phyloP scores from a whole-genome alignment of 148 eudicot species.

The Simmondsia chinensis region DNA sequence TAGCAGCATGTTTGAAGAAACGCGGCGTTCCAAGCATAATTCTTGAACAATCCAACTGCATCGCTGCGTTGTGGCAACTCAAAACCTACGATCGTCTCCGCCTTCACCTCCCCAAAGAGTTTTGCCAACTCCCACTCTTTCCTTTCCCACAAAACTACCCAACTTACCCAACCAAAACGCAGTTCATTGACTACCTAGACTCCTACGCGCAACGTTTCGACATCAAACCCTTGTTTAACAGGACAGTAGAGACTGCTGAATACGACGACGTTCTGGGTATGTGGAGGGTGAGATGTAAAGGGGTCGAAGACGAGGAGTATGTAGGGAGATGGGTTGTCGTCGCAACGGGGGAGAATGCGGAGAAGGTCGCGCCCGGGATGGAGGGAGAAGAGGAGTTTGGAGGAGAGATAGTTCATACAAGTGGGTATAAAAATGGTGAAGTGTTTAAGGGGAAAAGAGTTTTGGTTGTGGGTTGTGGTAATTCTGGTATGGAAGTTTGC shows the following conservation, averaged over 20 bases:
- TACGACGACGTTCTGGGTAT: slow-evolving; percentile 40
- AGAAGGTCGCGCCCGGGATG: slow-evolving; percentile 53
- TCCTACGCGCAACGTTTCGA: slow-evolving; percentile 34
- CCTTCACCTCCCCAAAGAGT: slow-evolving; percentile 57
- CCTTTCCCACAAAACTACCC: slow-evolving; percentile 53
- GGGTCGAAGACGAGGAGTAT: slow-evolving; percentile 23
- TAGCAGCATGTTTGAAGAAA: slow-evolving; percentile 49
- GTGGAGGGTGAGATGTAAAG: slow-evolving; percentile 35
- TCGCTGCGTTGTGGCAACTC: slow-evolving; percentile 63
- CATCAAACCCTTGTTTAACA: slow-evolving; percentile 32
- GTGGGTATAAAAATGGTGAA: slow-evolving; percentile 58
- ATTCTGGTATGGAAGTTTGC: slow-evolving; percentile 89
- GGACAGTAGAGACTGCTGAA: slow-evolving; percentile 33
- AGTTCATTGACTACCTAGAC: slow-evolving; percentile 46
- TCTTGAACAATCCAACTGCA: slow-evolving; percentile 45
- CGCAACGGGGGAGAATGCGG: slow-evolving; percentile 95
- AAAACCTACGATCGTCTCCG: slow-evolving; percentile 60
- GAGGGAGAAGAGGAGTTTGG: slow-evolving; percentile 44
- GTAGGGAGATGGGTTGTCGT: slow-evolving; percentile 62
- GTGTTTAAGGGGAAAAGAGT: slow-evolving; percentile 50
- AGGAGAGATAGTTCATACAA: slow-evolving; percentile 46
- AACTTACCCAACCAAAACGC: slow-evolving; percentile 50
- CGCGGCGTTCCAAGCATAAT: slow-evolving; percentile 41
- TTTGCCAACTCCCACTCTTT: slow-evolving; percentile 60
- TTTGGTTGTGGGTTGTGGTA: slow-evolving; percentile 87